phyloP scores from a whole-genome alignment of 768 basidiomycete species.

The Austroboletus festivus region DNA sequence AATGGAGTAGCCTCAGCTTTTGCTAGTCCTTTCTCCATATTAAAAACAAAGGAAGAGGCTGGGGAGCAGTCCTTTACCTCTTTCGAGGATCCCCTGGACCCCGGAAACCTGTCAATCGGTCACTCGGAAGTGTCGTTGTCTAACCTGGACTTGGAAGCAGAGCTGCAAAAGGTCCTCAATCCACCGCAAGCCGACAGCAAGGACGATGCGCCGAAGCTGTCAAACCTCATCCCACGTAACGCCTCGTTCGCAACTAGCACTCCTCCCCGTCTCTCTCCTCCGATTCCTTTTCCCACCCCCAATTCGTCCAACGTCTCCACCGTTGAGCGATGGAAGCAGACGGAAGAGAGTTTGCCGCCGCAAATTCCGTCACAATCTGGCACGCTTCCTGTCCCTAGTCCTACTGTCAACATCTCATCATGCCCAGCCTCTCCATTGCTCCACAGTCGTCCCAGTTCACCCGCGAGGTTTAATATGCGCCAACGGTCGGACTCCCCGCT shows the following conservation, averaged over 20 bases:
- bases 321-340: constrained; percentile 6
- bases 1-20: constrained; percentile 9
- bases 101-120: constrained; percentile 34
- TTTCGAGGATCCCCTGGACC: constrained; percentile 28
- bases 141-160: constrained; percentile 32
- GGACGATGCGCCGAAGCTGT: constrained; percentile 20
- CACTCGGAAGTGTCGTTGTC: constrained; percentile 36
- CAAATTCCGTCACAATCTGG: constrained; percentile 5
- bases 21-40: constrained; percentile 21
- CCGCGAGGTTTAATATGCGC: constrained; percentile 13
- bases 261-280: constrained; percentile 22
- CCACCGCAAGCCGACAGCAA: constrained; percentile 10
- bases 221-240: constrained; percentile 23
- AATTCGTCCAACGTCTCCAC: constrained; percentile 17
- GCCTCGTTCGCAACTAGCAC: constrained; percentile 27
- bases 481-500: constrained; percentile 25
- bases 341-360: constrained; percentile 1
- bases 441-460: constrained; percentile 19
- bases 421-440: constrained; percentile 14
- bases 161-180: constrained; percentile 22
- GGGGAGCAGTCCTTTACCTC: constrained; percentile 28
- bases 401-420: not conserved
- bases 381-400: not conserved
- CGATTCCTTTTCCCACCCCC: constrained; percentile 17
- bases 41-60: constrained; percentile 26